Base-by-base conservation (phyloP, 495 filamentous ascomycete genomes). In the Neurospora sp. region DNA sequence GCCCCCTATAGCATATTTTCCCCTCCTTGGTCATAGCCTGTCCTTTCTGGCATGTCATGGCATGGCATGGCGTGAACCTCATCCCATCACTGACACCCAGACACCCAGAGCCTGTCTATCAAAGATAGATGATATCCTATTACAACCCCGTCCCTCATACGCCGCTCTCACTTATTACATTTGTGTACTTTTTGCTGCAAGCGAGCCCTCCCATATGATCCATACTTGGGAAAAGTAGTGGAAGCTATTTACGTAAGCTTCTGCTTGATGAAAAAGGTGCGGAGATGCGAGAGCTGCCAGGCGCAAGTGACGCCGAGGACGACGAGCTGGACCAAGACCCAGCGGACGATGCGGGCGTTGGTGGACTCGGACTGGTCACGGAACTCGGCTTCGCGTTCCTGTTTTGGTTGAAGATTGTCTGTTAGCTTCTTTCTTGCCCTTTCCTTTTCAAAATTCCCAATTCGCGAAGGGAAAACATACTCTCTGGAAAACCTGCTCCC, bases 261-360 rank as follows among this genome's bases (percentile, higher is more conserved):
- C 85, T 99, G 96, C 88, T 99, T 99, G 86, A 99, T 99, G 85
- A 99, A 99, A 87, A 99, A 99, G 31, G 93, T 92, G 72, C 96
- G 87, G 71, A 99, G 88, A 82, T 98, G 94, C 14, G 93, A 96
- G 40, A 99, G 87, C 83, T 99, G 96, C 96, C 96, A 99, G 72
- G 96, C 93, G 82, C 96, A 99, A 38, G 96, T 96, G 69, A 92
- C 87, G 38, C 92, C 94, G 46, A 99, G 85, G n/a, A 99, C 89
- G 72, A 89, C 87, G 69, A 98, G 83, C 82, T 99, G 96, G 73
- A 98, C 90, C 72, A 97, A 81, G 62, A 94, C 93, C 96, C 96
- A 99, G 73, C 94, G 90, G 35, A 99, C 92, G 70, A 98, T 96
- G 77, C 95, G 90, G 31, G 90, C 89, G 84, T 99, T 99, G 72